Percentiles rank a stretch among this genome's conserved stretches.
Evolutionary conservation across 179 eudicot species (phyloP).

Genomic region (Gypsophila paniculata): DNA sequence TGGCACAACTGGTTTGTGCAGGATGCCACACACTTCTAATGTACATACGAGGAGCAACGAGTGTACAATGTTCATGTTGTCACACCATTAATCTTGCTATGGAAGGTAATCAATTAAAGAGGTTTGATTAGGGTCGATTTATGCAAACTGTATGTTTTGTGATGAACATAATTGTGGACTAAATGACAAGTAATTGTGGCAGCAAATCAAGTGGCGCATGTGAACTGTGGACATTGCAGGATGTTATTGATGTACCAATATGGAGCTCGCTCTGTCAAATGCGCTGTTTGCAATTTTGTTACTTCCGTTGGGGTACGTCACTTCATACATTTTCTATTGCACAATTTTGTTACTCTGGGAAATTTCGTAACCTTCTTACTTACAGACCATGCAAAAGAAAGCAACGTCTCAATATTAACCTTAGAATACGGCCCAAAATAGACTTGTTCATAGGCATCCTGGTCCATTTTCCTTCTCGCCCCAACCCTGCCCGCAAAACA

Average conservation of each 20-base stretch:
- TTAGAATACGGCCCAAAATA: too few species aligned
- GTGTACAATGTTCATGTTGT: constrained; percentile 89
- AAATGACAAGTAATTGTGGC: constrained; percentile 13
- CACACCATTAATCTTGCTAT: constrained; percentile 76
- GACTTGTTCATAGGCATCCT: too few species aligned
- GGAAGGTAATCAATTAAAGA: constrained; percentile 45
- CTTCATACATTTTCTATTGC: background rate
- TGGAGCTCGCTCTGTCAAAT: constrained; percentile 90
- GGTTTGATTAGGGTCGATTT: background rate
- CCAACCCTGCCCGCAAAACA: too few species aligned
- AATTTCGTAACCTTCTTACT: background rate
- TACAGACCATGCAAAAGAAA: background rate
- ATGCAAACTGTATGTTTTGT: background rate
- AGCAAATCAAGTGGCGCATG: constrained; percentile 96
- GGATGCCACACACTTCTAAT: constrained; percentile 88
- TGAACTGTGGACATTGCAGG: constrained; percentile 85
- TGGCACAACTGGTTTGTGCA: constrained; percentile 88
- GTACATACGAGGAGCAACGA: constrained; percentile 89
- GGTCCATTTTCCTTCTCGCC: too few species aligned
- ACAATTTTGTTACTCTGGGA: background rate
- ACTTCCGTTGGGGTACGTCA: constrained; percentile 69
- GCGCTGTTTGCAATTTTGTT: constrained; percentile 87
- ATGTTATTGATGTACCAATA: constrained; percentile 88
- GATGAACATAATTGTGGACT: too few species aligned
- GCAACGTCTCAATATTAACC: background rate